These are phyloP conservation scores for Ogataea minuta DNA, from an alignment of 805 yeast species.

Conservation along the genomic window DNA sequence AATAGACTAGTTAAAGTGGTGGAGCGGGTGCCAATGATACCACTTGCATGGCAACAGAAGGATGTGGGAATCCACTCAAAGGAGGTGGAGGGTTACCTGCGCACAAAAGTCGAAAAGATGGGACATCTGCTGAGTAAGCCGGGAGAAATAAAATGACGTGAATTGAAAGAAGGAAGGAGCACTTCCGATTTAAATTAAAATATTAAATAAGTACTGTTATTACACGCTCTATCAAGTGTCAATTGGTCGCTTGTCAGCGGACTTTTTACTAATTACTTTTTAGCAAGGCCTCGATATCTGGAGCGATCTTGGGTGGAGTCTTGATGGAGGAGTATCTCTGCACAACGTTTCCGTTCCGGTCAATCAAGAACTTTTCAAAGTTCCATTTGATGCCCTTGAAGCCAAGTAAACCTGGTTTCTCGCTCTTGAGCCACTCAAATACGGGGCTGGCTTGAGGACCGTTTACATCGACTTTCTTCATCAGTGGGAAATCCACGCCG, in stretches of 20 bases:
- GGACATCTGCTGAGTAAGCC: slow-evolving; percentile 77
- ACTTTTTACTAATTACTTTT: slow-evolving; percentile 18
- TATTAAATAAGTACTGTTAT: neutral
- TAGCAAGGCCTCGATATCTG: slow-evolving; percentile 58
- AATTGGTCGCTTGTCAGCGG: neutral
- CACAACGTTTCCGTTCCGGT: slow-evolving; percentile 53
- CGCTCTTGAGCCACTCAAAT: slow-evolving; percentile 67
- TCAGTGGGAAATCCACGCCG: slow-evolving; percentile 88
- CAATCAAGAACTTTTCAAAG: slow-evolving; percentile 58
- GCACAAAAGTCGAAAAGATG: slow-evolving; percentile 96
- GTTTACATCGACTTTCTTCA: slow-evolving; percentile 86
- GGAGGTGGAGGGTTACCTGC: slow-evolving; percentile 89
- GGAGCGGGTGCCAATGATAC: slow-evolving; percentile 95
- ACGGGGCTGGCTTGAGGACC: slow-evolving; percentile 81
- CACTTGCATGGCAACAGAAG: slow-evolving; percentile 77
- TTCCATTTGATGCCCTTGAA: slow-evolving; percentile 65
- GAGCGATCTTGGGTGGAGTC: slow-evolving; percentile 59
- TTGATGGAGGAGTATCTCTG: slow-evolving; percentile 58
- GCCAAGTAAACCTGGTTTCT: slow-evolving; percentile 61
- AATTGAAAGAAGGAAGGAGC: neutral
- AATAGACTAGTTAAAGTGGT: slow-evolving; percentile 69
- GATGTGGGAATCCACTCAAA: slow-evolving; percentile 69
- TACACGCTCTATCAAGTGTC: neutral
- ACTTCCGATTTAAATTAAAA: neutral
- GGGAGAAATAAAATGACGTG: slow-evolving; percentile 3